phyloP scores from a whole-genome alignment of 2,329 filamentous ascomycete species.

The Gaeumannomyces sp. region DNA sequence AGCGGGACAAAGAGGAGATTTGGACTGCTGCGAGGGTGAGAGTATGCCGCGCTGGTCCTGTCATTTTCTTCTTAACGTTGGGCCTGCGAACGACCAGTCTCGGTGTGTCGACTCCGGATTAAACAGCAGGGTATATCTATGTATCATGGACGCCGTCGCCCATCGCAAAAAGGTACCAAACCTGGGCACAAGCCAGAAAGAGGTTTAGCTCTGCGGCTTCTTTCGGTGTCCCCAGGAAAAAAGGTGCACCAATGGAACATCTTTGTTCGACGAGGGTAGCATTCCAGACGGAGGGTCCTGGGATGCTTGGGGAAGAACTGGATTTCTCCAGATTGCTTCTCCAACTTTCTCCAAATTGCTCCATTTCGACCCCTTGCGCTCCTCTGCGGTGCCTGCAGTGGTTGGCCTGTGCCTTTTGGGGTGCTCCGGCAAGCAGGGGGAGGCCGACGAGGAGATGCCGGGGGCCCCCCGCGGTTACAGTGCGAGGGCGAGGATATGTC shows the following conservation, averaged over 20 bases:
- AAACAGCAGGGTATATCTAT: too few species aligned
- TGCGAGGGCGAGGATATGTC: too few species aligned
- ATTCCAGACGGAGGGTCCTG: background rate
- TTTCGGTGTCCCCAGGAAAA: background rate
- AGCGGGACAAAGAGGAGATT: too few species aligned
- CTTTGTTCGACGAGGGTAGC: background rate
- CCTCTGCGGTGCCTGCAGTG: background rate
- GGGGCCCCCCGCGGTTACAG: too few species aligned
- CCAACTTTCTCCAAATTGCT: conserved; percentile 7
- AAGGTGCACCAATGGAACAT: background rate
- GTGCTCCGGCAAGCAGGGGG: background rate
- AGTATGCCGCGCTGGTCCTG: too few species aligned
- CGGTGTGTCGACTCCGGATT: too few species aligned
- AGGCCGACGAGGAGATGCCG: background rate
- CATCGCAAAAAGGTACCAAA: background rate
- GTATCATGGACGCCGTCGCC: background rate
- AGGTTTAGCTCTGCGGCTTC: too few species aligned
- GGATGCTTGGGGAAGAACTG: background rate
- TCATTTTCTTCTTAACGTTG: too few species aligned
- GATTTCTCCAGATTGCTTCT: conserved; percentile 5
- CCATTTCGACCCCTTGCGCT: background rate
- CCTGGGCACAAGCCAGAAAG: background rate
- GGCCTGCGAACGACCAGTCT: too few species aligned
- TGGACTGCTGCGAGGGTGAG: too few species aligned
- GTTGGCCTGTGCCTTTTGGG: background rate